A percentile compares a stretch with the other conserved stretches of the same genome.
These are phyloP conservation scores for Calycina herbarum DNA, from an alignment of 2,329 filamentous ascomycete genomes.

Conservation along the genomic window DNA sequence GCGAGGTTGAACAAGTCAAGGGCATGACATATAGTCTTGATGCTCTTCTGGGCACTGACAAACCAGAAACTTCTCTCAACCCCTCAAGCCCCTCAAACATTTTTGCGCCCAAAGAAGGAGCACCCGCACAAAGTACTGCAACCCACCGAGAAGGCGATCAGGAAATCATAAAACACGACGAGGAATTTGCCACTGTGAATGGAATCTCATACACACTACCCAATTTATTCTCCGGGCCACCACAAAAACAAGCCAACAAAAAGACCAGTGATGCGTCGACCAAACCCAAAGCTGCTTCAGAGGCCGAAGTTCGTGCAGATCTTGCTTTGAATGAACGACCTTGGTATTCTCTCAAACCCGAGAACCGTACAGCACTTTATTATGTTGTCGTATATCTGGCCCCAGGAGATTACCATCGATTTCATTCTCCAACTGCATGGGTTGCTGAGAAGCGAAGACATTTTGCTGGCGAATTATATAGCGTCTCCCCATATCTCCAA, in stretches of 20 bases:
- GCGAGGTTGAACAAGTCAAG: conserved; percentile 97
- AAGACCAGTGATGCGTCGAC: conserved; percentile 73
- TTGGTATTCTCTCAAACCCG: conserved; percentile 67
- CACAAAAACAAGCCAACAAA: conserved; percentile 39
- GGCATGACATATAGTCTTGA: conserved; percentile 98
- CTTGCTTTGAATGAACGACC: conserved; percentile 70
- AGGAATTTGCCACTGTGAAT: conserved; percentile 92
- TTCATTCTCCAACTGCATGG: conserved; percentile 94
- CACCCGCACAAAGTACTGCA: conserved; percentile 30
- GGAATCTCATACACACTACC: conserved; percentile 95
- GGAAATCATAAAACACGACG: conserved; percentile 73
- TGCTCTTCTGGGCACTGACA: conserved; percentile 75
- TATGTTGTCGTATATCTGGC: conserved; percentile 96
- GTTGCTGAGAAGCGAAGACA: conserved; percentile 93
- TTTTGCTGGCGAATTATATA: conserved; percentile 94
- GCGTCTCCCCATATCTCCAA: conserved; percentile 92
- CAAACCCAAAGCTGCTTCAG: conserved; percentile 64
- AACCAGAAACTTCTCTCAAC: conserved; percentile 43
- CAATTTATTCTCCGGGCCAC: conserved; percentile 75
- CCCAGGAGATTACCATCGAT: conserved; percentile 96
- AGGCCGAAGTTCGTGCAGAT: conserved; percentile 81
- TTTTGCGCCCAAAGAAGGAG: conserved; percentile 35
- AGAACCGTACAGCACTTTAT: conserved; percentile 73
- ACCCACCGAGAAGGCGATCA: conserved; percentile 43
- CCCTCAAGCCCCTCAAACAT: conserved; percentile 49